Evolutionary conservation across 176 grass and related monocot species (phyloP).

Genomic region (Carex scoparia): DNA sequence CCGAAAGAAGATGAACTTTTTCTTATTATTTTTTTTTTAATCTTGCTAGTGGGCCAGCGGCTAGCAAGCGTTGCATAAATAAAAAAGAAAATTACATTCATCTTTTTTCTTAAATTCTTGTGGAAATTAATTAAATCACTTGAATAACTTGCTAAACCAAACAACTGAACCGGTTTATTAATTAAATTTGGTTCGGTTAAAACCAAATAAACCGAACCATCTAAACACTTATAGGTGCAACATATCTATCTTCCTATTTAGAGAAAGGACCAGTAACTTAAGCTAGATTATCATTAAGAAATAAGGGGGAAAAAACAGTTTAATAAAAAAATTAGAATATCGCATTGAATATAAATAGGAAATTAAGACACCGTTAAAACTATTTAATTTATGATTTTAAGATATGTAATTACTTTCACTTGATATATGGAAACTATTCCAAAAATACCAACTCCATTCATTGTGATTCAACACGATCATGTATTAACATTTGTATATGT

Average conservation of each 20-base stretch:
- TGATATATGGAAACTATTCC: neutral
- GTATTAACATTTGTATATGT: neutral
- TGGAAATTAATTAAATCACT: too few relatives aligned
- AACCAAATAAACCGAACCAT: too few relatives aligned
- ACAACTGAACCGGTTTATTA: too few relatives aligned
- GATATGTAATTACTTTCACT: neutral
- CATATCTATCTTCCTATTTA: neutral
- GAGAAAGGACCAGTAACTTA: neutral
- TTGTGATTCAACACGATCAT: neutral
- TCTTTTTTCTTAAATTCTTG: too few relatives aligned
- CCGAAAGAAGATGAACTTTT: too few relatives aligned
- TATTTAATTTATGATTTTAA: neutral
- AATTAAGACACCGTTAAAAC: neutral
- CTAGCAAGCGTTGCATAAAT: too few relatives aligned
- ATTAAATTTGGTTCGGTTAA: too few relatives aligned
- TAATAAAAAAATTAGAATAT: neutral
- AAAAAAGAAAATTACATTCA: too few relatives aligned
- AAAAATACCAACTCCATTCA: neutral
- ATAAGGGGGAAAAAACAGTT: neutral
- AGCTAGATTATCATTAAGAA: neutral
- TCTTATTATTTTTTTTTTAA: too few relatives aligned
- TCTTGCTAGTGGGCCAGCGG: too few relatives aligned
- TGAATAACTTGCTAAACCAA: too few relatives aligned
- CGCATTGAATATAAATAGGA: neutral
- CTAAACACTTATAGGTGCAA: too few relatives aligned